Evolutionary conservation across 495 filamentous ascomycete genomes (phyloP).

Genomic region (Penicillium diatomitis): DNA sequence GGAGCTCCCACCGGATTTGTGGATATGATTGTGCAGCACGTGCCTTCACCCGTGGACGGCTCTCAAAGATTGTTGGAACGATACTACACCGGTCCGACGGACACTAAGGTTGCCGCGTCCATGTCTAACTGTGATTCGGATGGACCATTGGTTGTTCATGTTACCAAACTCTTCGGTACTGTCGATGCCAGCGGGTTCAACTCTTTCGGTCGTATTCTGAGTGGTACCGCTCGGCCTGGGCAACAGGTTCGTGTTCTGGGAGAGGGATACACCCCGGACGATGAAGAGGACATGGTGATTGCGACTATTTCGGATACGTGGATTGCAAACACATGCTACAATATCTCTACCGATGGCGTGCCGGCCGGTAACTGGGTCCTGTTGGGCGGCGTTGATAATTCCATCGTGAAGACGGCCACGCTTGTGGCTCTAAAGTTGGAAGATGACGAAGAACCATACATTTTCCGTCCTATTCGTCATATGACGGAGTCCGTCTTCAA

Average conservation of each 20-base stretch:
- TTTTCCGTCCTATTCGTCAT: constrained; percentile 87
- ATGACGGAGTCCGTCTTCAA: constrained; percentile 98
- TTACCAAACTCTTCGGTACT: constrained; percentile 88
- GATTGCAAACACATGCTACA: constrained; percentile 92
- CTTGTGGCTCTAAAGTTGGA: constrained; percentile 73
- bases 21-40: constrained; percentile 86
- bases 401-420: constrained; percentile 97
- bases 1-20: constrained; percentile 84
- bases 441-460: constrained; percentile 83
- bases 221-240: constrained; percentile 76
- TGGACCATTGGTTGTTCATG: constrained; percentile 79
- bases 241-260: constrained; percentile 84
- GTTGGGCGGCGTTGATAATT: constrained; percentile 87
- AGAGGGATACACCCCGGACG: constrained; percentile 91
- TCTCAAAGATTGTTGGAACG: constrained; percentile 65
- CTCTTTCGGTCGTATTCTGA: constrained; percentile 87
- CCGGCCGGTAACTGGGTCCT: constrained; percentile 95
- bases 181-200: constrained; percentile 80
- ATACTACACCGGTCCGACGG: constrained; percentile 93
- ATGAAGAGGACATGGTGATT: constrained; percentile 93
- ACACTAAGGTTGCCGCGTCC: constrained; percentile 69
- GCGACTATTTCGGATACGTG: constrained; percentile 85
- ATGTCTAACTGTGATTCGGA: constrained; percentile 81
- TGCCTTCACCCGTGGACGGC: constrained; percentile 79
- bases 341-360: constrained; percentile 80